Base-by-base conservation (phyloP, 106 monocot genomes). In the Dendrobium chrysotoxum region DNA sequence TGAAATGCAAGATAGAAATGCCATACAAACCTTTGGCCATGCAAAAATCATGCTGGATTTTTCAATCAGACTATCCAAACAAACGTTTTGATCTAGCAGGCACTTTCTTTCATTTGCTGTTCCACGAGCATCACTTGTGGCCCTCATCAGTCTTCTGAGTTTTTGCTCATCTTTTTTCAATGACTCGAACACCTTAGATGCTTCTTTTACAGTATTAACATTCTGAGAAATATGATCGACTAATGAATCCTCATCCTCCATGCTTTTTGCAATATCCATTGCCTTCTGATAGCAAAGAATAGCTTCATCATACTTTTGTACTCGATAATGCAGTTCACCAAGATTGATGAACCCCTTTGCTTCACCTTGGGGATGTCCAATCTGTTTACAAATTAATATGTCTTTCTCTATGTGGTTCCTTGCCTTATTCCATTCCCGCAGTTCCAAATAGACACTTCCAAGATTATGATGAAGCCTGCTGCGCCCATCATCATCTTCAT, bases 391-490 rank as follows among this genome's bases (percentile, higher is more conserved):
- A 42, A 99, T 99, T 47, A 85, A 38, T 73, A 99, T 91, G 74
- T 99, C 98, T 80, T 61, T 86, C 79, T 93, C 91, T 73, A 95
- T 95, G 79, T 95, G 98, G 40, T 90, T 80, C 75, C 80, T 95
- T 54, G 98, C 89, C 80, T 89, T 91, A 26, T 16, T 53, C 98
- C 98, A 99, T 15, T 95, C 79, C 4, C 95, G 85, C 41, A 95
- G 71, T 80, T 91, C 91, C 50, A 88, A 71, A 78, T 99, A 99
- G 20, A 99, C 85, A 75, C 81, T 85, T 41, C 98, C 98, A 77
- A 99, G 92, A 85, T 95, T 99, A 80, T 99, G 89, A 84, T 99
- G 87, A 76, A 99, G 98, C 68, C 95, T 89, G 50, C 82, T 88
- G 15, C 98, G 87, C 1, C 73, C 87, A 84, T 99, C 98, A 79